Evolutionary conservation across 2,329 filamentous ascomycete genomes (phyloP).

Genomic region (Xylaria sp.): DNA sequence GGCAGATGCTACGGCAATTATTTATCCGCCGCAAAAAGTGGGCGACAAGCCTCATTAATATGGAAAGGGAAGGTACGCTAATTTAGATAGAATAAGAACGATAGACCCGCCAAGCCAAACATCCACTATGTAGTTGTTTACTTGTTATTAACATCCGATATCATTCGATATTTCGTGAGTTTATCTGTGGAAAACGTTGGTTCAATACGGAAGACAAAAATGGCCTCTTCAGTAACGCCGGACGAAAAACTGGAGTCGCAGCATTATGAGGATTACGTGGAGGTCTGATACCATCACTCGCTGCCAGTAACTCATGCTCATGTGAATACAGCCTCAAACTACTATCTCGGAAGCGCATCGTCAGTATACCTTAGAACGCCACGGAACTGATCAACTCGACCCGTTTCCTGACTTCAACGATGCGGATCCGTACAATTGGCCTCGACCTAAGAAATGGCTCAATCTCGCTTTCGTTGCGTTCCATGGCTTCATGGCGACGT

Average conservation of each 20-base stretch:
- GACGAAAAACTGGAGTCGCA: conserved; percentile 11
- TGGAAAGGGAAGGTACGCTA: not conserved
- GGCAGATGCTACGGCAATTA: not conserved
- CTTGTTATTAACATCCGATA: not conserved
- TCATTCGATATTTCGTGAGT: not conserved
- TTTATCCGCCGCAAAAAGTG: not conserved
- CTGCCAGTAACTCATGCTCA: not conserved
- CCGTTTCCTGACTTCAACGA: conserved; percentile 30
- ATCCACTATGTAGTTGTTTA: not conserved
- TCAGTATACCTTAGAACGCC: conserved; percentile 30
- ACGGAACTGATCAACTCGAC: conserved; percentile 31
- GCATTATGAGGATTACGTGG: conserved; percentile 9
- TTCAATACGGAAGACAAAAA: not conserved
- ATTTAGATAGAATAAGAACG: conserved; percentile 1
- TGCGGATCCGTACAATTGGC: conserved; percentile 35
- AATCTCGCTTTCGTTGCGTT: conserved; percentile 33
- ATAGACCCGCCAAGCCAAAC: not conserved
- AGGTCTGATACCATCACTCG: conserved; percentile 4
- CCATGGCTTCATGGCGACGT: conserved; percentile 34
- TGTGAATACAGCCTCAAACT: conserved; percentile 22
- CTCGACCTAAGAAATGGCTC: conserved; percentile 27
- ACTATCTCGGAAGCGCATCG: conserved; percentile 31
- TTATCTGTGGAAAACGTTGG: not conserved
- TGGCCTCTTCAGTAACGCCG: conserved; percentile 7
- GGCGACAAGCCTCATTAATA: not conserved